Evolutionary conservation across 2,329 filamentous ascomycete species (phyloP).

Genomic region (Helicocarpus griseus): DNA sequence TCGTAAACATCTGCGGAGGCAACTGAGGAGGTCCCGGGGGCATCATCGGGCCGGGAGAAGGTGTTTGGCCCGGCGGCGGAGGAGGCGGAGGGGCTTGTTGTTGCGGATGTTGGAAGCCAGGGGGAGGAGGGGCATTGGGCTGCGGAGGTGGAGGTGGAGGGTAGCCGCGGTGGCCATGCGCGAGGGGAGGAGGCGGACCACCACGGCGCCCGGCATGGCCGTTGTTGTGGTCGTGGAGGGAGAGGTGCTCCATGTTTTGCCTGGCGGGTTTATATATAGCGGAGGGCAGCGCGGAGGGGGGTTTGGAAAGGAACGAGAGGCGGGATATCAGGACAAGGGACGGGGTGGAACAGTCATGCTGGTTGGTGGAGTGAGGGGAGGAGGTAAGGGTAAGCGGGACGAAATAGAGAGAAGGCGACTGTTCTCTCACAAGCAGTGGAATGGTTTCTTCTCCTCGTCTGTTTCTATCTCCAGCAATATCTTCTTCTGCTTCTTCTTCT

Average conservation of each 20-base stretch:
- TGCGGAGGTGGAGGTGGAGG: not conserved
- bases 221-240: constrained; percentile 24
- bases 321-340: not conserved
- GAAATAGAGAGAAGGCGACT: not conserved
- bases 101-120: constrained; percentile 3
- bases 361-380: not conserved
- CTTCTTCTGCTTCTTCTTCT: not conserved
- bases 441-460: not conserved
- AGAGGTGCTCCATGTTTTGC: constrained; percentile 27
- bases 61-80: constrained; percentile 19
- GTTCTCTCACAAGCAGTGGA: not conserved
- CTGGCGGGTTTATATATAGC: constrained; percentile 3
- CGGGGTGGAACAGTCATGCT: not conserved
- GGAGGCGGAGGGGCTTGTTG: not conserved
- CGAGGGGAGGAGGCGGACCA: not conserved
- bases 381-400: not conserved
- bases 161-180: not conserved
- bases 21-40: constrained; percentile 36
- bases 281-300: constrained; percentile 8
- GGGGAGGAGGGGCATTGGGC: not conserved
- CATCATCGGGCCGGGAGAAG: constrained; percentile 13
- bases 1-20: constrained; percentile 92
- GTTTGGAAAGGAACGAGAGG: not conserved
- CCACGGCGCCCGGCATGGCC: constrained; percentile 4
- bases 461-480: not conserved